Evolutionary conservation across 164 flowering plant species (phyloP).

Genomic region (Chloranthus sessilifolius): DNA sequence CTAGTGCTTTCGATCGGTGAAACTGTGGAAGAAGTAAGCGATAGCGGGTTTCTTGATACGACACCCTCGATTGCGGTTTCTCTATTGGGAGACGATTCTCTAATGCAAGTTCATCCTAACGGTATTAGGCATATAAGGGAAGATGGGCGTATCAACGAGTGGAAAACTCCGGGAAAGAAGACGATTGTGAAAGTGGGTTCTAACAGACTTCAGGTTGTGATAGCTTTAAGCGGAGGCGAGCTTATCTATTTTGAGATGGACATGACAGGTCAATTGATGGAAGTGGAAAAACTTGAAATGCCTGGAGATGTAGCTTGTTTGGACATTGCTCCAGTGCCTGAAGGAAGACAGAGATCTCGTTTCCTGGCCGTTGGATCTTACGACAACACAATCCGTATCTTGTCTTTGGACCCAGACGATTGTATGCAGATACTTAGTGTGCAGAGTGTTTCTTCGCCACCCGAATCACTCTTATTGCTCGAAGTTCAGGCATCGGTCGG

Average conservation of each 20-base stretch:
- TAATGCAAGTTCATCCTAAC: conserved; percentile 98
- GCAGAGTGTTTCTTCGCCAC: conserved; percentile 92
- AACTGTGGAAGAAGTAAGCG: conserved; percentile 98
- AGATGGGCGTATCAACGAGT: conserved; percentile 95
- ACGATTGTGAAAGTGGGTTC: conserved; percentile 94
- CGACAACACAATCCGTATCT: conserved; percentile 87
- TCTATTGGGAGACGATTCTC: conserved; percentile 90
- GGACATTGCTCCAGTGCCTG: conserved; percentile 99
- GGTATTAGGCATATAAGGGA: conserved; percentile 99
- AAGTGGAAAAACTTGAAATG: conserved; percentile 98
- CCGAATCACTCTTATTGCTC: conserved; percentile 96
- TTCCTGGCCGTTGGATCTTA: conserved; percentile 99
- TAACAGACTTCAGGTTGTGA: conserved; percentile 94
- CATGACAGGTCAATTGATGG: conserved; percentile 91
- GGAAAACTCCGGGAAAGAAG: conserved; percentile 99
- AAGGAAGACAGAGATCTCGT: conserved; percentile 96
- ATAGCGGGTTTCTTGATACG: conserved; percentile 96
- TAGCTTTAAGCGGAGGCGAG: conserved; percentile 97
- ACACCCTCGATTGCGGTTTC: conserved; percentile 97
- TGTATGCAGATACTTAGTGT: conserved; percentile 90
- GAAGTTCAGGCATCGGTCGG: conserved; percentile 94
- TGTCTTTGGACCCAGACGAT: conserved; percentile 97
- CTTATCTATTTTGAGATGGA: conserved; percentile 98
- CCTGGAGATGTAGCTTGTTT: conserved; percentile 95
- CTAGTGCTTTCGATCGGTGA: conserved; percentile 99